These are phyloP conservation scores for Carex arenaria DNA, from an alignment of 202 grass and related monocot genomes.

Conservation along the genomic window DNA sequence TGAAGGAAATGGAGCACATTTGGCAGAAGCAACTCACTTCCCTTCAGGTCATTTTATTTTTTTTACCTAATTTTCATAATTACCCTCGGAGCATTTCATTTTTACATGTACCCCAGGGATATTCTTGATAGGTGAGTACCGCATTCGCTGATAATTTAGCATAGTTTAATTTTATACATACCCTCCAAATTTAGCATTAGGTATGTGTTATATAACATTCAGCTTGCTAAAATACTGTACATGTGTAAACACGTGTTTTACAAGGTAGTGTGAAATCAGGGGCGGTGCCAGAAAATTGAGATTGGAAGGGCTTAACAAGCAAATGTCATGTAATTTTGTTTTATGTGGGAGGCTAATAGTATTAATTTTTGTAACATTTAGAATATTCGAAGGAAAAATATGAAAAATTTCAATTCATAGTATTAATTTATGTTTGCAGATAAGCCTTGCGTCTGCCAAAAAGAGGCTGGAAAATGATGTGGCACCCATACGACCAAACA, in stretches of 20 bases:
- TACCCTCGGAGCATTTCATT: background rate
- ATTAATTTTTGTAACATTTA: too few relatives aligned
- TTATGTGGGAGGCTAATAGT: too few relatives aligned
- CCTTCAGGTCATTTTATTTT: constrained; percentile 63
- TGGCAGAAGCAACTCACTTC: constrained; percentile 95
- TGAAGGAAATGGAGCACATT: constrained; percentile 87
- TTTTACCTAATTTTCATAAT: constrained; percentile 5
- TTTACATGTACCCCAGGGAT: background rate
- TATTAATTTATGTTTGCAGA: constrained; percentile 26
- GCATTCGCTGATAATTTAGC: background rate
- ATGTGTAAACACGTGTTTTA: background rate
- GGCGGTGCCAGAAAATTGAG: too few relatives aligned
- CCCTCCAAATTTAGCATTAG: background rate
- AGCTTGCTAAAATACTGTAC: background rate
- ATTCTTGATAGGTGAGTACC: background rate
- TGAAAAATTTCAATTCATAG: too few relatives aligned
- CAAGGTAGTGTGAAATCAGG: background rate
- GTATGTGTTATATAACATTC: background rate
- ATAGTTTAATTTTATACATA: background rate
- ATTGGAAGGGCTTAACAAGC: too few relatives aligned
- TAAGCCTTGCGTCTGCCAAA: constrained; percentile 68
- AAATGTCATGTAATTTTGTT: too few relatives aligned
- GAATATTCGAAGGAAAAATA: too few relatives aligned
- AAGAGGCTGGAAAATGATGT: constrained; percentile 55
- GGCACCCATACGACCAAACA: constrained; percentile 25